phyloP scores from a whole-genome alignment of 169 alveolate species.

The Plasmodium vivax region DNA sequence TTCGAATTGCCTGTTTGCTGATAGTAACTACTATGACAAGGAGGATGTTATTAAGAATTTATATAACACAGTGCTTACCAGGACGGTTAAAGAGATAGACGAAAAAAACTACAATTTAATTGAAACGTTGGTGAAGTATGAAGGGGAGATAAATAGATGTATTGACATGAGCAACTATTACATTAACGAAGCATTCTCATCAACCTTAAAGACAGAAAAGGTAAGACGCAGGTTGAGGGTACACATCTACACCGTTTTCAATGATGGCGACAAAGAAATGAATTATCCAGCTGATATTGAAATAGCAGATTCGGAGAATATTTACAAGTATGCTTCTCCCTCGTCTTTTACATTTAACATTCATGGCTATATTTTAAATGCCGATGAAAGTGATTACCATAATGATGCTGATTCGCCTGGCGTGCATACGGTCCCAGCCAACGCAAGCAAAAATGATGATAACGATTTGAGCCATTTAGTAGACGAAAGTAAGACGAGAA shows the following conservation, averaged over 20 bases:
- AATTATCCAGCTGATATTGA: conserved; percentile 59
- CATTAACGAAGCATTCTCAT: conserved; percentile 65
- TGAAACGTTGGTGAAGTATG: conserved; percentile 52
- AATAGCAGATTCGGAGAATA: conserved; percentile 25
- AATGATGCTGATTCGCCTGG: conserved; percentile 42
- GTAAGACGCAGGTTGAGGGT: conserved; percentile 64
- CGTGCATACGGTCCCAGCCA: neutral
- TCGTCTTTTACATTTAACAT: conserved; percentile 72
- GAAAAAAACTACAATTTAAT: conserved; percentile 58
- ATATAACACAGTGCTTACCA: conserved; percentile 29
- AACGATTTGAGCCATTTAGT: neutral
- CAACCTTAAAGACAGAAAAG: conserved; percentile 44
- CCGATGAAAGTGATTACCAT: conserved; percentile 56
- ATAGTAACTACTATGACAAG: conserved; percentile 14
- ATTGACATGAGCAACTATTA: conserved; percentile 68
- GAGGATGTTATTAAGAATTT: conserved; percentile 57
- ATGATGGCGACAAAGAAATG: conserved; percentile 61
- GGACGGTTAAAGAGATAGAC: conserved; percentile 52
- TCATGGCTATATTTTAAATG: conserved; percentile 68
- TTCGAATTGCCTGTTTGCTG: conserved; percentile 26
- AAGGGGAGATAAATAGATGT: conserved; percentile 57
- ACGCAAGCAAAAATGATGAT: neutral
- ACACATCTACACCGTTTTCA: conserved; percentile 59
- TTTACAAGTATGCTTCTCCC: conserved; percentile 46
- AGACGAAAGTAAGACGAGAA: neutral